These are phyloP conservation scores for Yamadazyma taylorii DNA, from an alignment of 1,139 yeast species.

Conservation along the genomic window DNA sequence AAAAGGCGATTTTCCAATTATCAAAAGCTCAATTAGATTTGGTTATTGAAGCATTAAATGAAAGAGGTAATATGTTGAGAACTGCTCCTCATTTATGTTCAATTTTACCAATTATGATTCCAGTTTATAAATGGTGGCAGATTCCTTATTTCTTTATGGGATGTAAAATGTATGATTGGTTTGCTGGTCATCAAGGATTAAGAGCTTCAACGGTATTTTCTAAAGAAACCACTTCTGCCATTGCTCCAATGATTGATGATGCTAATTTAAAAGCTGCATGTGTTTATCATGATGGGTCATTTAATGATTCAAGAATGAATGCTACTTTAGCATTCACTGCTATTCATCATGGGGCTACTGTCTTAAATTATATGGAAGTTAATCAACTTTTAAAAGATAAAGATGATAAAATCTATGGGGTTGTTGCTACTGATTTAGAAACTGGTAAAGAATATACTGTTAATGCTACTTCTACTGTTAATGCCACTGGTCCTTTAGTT, in stretches of 20 bases:
- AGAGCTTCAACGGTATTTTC: constrained; percentile 76
- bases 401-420: constrained; percentile 66
- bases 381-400: constrained; percentile 67
- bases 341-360: constrained; percentile 83
- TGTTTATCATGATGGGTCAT: constrained; percentile 93
- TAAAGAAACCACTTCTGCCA: constrained; percentile 63
- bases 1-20: constrained; percentile 88
- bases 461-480: constrained; percentile 73
- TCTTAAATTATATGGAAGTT: constrained; percentile 83
- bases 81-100: constrained; percentile 92
- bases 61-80: constrained; percentile 83
- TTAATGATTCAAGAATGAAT: constrained; percentile 91
- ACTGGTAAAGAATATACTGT: constrained; percentile 62
- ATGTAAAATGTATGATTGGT: constrained; percentile 87
- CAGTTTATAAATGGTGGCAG: constrained; percentile 95
- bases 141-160: constrained; percentile 93
- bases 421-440: constrained; percentile 72
- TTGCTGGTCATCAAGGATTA: constrained; percentile 88
- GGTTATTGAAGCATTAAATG: constrained; percentile 92
- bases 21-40: constrained; percentile 89
- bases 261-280: constrained; percentile 83
- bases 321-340: constrained; percentile 86
- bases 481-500: constrained; percentile 94
- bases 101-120: constrained; percentile 90
- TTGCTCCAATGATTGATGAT: constrained; percentile 87